A percentile compares a stretch with the other conserved stretches of the same genome.
Conservation (phyloP, 2,329 filamentous ascomycete genomes). For the Dryadomyces quercivorus region DNA sequence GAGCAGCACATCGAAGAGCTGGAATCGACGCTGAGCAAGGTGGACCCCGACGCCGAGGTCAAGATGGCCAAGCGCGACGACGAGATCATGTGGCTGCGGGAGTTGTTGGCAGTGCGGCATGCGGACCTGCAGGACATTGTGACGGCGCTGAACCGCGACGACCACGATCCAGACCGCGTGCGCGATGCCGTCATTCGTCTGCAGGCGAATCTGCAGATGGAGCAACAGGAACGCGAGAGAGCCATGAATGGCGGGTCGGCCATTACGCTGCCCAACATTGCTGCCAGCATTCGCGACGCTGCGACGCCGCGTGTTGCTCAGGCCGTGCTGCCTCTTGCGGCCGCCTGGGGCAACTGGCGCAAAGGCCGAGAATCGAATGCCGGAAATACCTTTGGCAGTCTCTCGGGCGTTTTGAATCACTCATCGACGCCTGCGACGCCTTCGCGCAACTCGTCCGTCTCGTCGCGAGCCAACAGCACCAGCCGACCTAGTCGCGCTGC, state of each 20-base stretch:
- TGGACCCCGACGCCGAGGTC: slow-evolving; percentile 64
- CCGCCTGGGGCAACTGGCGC: slow-evolving; percentile 95
- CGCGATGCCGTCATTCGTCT: slow-evolving; percentile 88
- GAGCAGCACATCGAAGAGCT: slow-evolving; percentile 83
- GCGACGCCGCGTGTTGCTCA: slow-evolving; percentile 75
- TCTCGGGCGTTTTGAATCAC: slow-evolving; percentile 31
- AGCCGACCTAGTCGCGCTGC: background rate
- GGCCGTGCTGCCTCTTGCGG: slow-evolving; percentile 63
- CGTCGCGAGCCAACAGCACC: slow-evolving; percentile 7
- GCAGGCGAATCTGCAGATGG: slow-evolving; percentile 93
- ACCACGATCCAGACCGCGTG: slow-evolving; percentile 66
- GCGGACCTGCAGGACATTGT: slow-evolving; percentile 92
- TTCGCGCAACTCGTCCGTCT: background rate
- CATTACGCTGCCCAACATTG: slow-evolving; percentile 58
- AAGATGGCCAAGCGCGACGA: slow-evolving; percentile 88
- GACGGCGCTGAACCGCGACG: slow-evolving; percentile 58
- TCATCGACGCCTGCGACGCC: slow-evolving; percentile 20
- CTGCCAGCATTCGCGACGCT: slow-evolving; percentile 54
- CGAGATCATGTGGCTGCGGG: slow-evolving; percentile 89
- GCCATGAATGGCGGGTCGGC: slow-evolving; percentile 59
- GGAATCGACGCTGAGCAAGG: slow-evolving; percentile 54
- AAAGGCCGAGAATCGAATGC: slow-evolving; percentile 44
- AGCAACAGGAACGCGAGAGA: slow-evolving; percentile 87
- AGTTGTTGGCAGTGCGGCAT: slow-evolving; percentile 79
- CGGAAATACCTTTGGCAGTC: slow-evolving; percentile 22